phyloP scores from a whole-genome alignment of 352 stramenopile species.

The Globisporangium mamillatum region DNA sequence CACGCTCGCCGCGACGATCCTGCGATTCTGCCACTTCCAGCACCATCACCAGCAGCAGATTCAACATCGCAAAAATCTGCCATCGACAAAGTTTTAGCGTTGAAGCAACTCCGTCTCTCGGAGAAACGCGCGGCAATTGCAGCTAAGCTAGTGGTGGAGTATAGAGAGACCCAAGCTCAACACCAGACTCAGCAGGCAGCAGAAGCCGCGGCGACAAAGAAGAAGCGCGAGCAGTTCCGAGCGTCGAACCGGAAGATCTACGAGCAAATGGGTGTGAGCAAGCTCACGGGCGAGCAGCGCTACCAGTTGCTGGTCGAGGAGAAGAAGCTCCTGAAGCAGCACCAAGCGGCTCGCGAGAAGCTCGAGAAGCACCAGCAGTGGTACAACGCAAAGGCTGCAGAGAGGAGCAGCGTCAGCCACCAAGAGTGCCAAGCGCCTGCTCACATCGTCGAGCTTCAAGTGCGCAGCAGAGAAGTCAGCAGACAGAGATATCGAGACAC shows the following conservation, averaged over 20 bases:
- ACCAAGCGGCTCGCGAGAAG: conserved; percentile 13
- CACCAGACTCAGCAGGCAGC: conserved; percentile 14
- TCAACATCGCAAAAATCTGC: neutral
- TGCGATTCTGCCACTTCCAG: neutral
- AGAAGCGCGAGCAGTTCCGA: conserved; percentile 30
- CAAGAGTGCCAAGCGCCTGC: conserved; percentile 8
- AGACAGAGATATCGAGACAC: neutral
- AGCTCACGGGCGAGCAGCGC: conserved; percentile 33
- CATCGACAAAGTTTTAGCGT: neutral
- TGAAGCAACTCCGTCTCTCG: conserved; percentile 8
- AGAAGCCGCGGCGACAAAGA: conserved; percentile 15
- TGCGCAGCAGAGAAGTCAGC: neutral
- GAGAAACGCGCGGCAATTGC: conserved; percentile 7
- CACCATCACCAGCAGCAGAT: neutral
- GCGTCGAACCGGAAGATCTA: conserved; percentile 32
- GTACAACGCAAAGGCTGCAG: conserved; percentile 27
- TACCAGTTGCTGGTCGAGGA: conserved; percentile 25
- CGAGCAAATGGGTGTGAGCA: conserved; percentile 40
- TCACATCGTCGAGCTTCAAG: conserved; percentile 23
- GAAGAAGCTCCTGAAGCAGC: conserved; percentile 20
- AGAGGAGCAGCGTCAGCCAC: neutral
- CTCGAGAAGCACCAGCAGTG: conserved; percentile 33
- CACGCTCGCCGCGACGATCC: conserved; percentile 2
- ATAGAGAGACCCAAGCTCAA: conserved; percentile 3
- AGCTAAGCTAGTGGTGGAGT: conserved; percentile 12